Evolutionary conservation across 352 stramenopile species (phyloP), one percentile per base, ranked within the genome.

Genomic region (Pseudoperonospora humuli): DNA sequence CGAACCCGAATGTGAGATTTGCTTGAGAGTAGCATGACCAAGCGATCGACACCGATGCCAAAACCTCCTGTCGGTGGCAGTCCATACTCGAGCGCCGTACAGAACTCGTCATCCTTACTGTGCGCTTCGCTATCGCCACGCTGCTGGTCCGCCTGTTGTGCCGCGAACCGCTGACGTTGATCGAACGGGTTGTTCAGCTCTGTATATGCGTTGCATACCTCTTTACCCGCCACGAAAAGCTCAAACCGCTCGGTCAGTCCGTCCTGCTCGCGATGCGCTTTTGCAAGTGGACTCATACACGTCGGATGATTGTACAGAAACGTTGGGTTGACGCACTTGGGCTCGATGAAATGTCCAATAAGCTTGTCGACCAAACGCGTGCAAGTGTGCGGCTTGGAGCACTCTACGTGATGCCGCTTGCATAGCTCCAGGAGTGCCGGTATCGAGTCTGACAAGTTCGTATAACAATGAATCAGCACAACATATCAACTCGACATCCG

Each of bases 151-250:
- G 61, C 82, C 74, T 81, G 59, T 67, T 99, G 96, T 25, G 96
- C 81, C 27, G 92, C 74, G 57, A 99, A 99, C 15, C 96, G 86
- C 48, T 93, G 70, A 42, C 96, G 91, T 70, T 99, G 96, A 32
- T 98, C 90, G 37, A 95, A 87, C 27, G 96, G 96, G 52, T 99
- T 92, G 69, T 99, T 99, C 31, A 99, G 86, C 71, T 99, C 96
- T 19, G 95, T 99, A 75, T 99, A 99, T 4, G 96, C 96, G 67
- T 99, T 99, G 52, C 88, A 96, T 21, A 99, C 72, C 78, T 99
- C 85, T 53, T 93, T 96, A 46, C 70, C 88, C 23, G 86, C 89
- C 24, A 98, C 93, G 63, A 99, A 99, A 19, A 99, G 72, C 76
- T 99, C 96, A 56, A 99, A 99, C 26, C 96, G 80, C 67, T 99